phyloP scores from a whole-genome alignment of 805 yeast species.

The Saturnispora quitensis region DNA sequence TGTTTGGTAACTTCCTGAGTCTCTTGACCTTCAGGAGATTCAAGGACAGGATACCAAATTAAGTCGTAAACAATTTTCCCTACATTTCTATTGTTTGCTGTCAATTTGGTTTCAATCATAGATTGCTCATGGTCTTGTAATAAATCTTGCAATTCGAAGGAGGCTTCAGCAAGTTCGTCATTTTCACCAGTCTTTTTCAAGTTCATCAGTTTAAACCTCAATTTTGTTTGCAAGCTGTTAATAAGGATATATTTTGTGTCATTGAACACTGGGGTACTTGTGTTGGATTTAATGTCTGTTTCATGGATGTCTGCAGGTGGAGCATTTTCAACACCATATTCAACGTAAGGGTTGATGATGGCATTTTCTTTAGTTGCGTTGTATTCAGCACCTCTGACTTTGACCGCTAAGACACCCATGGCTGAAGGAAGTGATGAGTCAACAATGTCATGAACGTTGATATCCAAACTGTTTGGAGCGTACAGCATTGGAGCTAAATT shows the following conservation, averaged over 20 bases:
- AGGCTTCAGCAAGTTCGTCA: constrained; percentile 38
- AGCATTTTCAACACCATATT: constrained; percentile 30
- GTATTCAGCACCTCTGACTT: constrained; percentile 43
- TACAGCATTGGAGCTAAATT: constrained; percentile 69
- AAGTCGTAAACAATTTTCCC: constrained; percentile 54
- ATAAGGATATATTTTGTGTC: constrained; percentile 57
- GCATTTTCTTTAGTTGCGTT: constrained; percentile 31
- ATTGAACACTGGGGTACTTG: constrained; percentile 54
- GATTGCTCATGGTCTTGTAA: constrained; percentile 43
- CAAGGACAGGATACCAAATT: constrained; percentile 40
- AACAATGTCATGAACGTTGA: constrained; percentile 66
- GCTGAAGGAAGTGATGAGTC: constrained; percentile 58
- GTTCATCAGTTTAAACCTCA: constrained; percentile 47
- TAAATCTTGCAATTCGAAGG: constrained; percentile 49
- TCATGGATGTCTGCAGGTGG: constrained; percentile 22
- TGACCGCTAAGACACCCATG: constrained; percentile 59
- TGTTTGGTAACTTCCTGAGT: constrained; percentile 42
- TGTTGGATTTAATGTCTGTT: constrained; percentile 49
- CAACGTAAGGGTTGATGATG: constrained; percentile 39
- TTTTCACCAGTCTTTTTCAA: constrained; percentile 47
- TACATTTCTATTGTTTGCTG: constrained; percentile 43
- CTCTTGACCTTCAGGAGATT: constrained; percentile 29
- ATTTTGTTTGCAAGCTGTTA: constrained; percentile 44
- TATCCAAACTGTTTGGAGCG: constrained; percentile 72
- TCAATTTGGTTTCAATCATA: constrained; percentile 36